Evolutionary conservation across 345 rosid genomes (phyloP).

Genomic region (Melaleuca quinquenervia): DNA sequence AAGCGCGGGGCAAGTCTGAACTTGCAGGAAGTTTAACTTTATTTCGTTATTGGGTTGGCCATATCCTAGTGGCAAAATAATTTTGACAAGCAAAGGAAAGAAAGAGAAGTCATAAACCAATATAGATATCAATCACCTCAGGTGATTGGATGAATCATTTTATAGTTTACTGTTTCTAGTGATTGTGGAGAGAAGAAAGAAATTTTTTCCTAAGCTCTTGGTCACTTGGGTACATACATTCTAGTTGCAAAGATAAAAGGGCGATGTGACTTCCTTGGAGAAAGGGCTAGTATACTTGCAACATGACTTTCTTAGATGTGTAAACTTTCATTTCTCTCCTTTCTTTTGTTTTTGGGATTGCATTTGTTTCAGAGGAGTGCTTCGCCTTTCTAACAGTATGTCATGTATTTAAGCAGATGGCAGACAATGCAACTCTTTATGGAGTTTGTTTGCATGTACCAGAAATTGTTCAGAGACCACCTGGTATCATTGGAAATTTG

Average conservation of each 20-base stretch:
- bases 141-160: not conserved
- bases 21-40: not conserved
- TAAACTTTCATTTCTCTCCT: not conserved
- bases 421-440: slow-evolving; percentile 81
- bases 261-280: not conserved
- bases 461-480: slow-evolving; percentile 91
- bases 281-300: not conserved
- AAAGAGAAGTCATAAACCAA: not conserved
- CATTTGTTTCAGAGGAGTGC: not conserved
- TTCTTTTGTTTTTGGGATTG: not conserved
- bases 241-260: not conserved
- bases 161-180: not conserved
- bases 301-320: not conserved
- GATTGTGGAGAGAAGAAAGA: not conserved
- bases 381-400: not conserved
- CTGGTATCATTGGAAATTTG: slow-evolving; percentile 51
- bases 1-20: not conserved
- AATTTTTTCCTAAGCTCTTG: not conserved
- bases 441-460: slow-evolving; percentile 90
- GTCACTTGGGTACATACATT: not conserved
- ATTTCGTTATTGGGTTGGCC: not conserved
- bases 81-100: not conserved
- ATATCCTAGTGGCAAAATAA: not conserved
- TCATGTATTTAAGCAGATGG: slow-evolving; percentile 44
- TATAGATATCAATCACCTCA: not conserved